phyloP scores from a whole-genome alignment of 2,329 filamentous ascomycete species.

The Diaporthe vaccinii region DNA sequence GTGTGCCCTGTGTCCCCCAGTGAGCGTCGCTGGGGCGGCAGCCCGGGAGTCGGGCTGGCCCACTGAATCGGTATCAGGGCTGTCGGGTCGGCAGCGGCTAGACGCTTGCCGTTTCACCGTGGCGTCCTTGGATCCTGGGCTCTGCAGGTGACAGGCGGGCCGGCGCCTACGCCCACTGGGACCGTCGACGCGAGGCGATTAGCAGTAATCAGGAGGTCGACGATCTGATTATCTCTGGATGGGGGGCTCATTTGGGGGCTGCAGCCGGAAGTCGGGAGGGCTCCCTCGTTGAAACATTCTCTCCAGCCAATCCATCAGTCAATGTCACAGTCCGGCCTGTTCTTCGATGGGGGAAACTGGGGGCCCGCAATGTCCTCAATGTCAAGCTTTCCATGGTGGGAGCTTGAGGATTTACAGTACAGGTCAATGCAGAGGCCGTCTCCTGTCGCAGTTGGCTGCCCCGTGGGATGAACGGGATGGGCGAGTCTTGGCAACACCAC shows the following conservation, averaged over 20 bases:
- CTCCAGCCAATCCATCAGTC: conserved; percentile 20
- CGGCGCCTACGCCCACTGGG: background rate
- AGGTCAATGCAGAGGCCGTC: conserved; percentile 1
- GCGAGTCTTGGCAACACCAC: background rate
- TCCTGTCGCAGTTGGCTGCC: background rate
- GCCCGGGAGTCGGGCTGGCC: conserved; percentile 37
- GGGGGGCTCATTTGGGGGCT: background rate
- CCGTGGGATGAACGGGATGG: conserved; percentile 23
- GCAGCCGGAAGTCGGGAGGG: background rate
- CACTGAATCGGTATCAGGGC: conserved; percentile 35
- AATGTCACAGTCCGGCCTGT: conserved; percentile 20
- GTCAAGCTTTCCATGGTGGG: conserved; percentile 23
- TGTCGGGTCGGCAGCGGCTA: conserved; percentile 35
- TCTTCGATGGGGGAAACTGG: background rate
- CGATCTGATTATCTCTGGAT: conserved; percentile 25
- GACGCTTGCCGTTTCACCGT: conserved; percentile 37
- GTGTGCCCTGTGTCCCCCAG: background rate
- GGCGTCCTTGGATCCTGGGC: background rate
- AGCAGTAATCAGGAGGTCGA: conserved; percentile 31
- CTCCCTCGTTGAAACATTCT: conserved; percentile 24
- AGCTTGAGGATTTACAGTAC: background rate
- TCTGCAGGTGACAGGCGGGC: conserved; percentile 34
- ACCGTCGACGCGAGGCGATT: conserved; percentile 25
- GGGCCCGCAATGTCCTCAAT: background rate
- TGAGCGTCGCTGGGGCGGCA: conserved; percentile 10